Conservation (phyloP, 129 eudicot species). For the Saussurea involucrata region DNA sequence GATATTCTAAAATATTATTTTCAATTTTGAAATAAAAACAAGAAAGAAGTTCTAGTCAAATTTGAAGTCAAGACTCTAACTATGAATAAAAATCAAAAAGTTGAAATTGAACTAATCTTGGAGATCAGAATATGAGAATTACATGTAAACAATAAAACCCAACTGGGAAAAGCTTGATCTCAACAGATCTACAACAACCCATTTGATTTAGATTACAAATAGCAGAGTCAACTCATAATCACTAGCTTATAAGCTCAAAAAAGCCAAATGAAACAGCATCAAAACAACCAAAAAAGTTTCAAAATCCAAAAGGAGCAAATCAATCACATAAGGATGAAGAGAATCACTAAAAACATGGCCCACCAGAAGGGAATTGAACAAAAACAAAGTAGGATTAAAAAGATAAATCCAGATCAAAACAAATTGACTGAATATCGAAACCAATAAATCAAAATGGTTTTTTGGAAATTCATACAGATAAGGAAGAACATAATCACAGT, state of each 20-base stretch:
- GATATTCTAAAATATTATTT: neutral
- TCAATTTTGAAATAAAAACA: neutral
- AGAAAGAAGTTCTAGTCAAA: neutral
- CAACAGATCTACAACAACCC: constrained; percentile 11
- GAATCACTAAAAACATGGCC: too few relatives aligned
- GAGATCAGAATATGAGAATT: neutral
- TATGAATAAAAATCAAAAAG: neutral
- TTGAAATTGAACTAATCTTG: neutral
- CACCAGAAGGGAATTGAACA: neutral
- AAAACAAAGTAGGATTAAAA: neutral
- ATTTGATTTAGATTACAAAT: neutral
- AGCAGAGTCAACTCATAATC: neutral
- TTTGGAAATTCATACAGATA: neutral
- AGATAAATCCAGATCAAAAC: neutral
- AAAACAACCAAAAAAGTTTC: neutral
- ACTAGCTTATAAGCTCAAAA: neutral
- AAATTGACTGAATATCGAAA: neutral
- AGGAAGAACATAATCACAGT: neutral
- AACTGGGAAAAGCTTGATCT: neutral
- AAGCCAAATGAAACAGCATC: neutral
- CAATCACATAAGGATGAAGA: neutral
- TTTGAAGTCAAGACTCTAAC: neutral
- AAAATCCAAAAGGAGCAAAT: neutral
- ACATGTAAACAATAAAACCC: neutral
- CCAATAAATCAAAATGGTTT: neutral